Conservation (phyloP, 2,329 filamentous ascomycete species). For the Penicillium sp. region DNA sequence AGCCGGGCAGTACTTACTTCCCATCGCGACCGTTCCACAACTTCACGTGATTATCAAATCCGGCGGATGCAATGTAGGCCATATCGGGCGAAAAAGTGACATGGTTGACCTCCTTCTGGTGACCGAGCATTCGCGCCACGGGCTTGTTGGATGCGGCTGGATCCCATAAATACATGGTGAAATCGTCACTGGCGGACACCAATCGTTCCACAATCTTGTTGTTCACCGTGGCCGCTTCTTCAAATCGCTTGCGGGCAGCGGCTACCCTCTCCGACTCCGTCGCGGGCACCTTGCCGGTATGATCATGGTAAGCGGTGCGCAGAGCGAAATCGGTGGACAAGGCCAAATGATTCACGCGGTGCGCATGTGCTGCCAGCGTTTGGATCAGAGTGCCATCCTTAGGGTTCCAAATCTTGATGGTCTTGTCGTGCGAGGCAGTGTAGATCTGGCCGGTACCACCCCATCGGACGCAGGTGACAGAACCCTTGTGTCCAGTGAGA, state of each 20-base stretch:
- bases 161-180: conserved; percentile 94
- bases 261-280: conserved; percentile 64
- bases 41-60: conserved; percentile 93
- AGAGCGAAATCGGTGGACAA: conserved; percentile 88
- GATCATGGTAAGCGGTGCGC: conserved; percentile 80
- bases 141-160: conserved; percentile 73
- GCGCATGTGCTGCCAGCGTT: conserved; percentile 73
- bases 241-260: conserved; percentile 75
- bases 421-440: conserved; percentile 84
- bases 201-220: conserved; percentile 75
- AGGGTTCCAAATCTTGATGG: conserved; percentile 83
- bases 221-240: conserved; percentile 72
- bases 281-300: conserved; percentile 63
- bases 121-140: conserved; percentile 79
- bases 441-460: conserved; percentile 83
- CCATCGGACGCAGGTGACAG: conserved; percentile 88
- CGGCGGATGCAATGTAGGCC: conserved; percentile 74
- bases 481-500: conserved; percentile 80
- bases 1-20: conserved; percentile 34
- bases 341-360: conserved; percentile 93
- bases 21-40: conserved; percentile 75
- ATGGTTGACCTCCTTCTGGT: conserved; percentile 95
- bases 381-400: conserved; percentile 72
- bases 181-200: conserved; percentile 89
- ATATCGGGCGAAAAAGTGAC: conserved; percentile 92